A percentile compares a stretch with the other conserved stretches of the same genome.
phyloP scores from a whole-genome alignment of 2,329 filamentous ascomycete genomes.

The Arthrobotrys musiformis region DNA sequence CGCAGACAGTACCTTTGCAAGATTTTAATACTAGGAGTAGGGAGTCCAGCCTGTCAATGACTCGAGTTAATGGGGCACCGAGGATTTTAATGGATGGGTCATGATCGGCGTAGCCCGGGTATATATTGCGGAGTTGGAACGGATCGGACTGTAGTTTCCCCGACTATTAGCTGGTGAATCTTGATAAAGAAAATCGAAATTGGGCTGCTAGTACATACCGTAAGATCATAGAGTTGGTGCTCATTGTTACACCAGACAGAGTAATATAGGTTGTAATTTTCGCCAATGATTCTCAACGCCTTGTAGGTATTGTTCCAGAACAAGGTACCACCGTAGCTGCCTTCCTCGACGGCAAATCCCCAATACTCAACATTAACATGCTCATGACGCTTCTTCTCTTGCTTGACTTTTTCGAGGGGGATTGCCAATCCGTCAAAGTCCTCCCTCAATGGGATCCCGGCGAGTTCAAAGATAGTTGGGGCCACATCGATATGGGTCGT shows the following conservation, averaged over 20 bases:
- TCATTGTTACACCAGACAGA: slow-evolving; percentile 76
- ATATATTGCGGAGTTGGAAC: slow-evolving; percentile 67
- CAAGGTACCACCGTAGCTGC: slow-evolving; percentile 25
- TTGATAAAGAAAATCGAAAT: background rate
- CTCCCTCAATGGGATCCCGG: slow-evolving; percentile 63
- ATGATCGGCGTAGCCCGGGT: slow-evolving; percentile 58
- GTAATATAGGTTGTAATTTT: slow-evolving; percentile 72
- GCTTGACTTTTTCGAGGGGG: slow-evolving; percentile 60
- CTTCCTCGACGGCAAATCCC: slow-evolving; percentile 65
- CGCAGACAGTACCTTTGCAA: slow-evolving; percentile 69
- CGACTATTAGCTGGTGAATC: background rate
- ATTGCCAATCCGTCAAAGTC: slow-evolving; percentile 72
- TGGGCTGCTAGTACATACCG: slow-evolving; percentile 62
- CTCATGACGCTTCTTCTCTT: slow-evolving; percentile 64
- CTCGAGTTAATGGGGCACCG: slow-evolving; percentile 62
- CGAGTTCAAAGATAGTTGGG: slow-evolving; percentile 69
- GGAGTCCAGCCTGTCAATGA: slow-evolving; percentile 69
- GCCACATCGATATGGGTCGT: slow-evolving; percentile 74
- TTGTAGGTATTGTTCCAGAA: slow-evolving; percentile 71
- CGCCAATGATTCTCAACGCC: slow-evolving; percentile 68
- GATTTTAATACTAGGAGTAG: slow-evolving; percentile 72
- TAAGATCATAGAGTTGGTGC: slow-evolving; percentile 74
- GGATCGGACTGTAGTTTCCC: slow-evolving; percentile 65
- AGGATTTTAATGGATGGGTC: slow-evolving; percentile 59
- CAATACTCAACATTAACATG: slow-evolving; percentile 72